Conservation (phyloP, 2,329 filamentous ascomycete species). For the Ustulina deusta region DNA sequence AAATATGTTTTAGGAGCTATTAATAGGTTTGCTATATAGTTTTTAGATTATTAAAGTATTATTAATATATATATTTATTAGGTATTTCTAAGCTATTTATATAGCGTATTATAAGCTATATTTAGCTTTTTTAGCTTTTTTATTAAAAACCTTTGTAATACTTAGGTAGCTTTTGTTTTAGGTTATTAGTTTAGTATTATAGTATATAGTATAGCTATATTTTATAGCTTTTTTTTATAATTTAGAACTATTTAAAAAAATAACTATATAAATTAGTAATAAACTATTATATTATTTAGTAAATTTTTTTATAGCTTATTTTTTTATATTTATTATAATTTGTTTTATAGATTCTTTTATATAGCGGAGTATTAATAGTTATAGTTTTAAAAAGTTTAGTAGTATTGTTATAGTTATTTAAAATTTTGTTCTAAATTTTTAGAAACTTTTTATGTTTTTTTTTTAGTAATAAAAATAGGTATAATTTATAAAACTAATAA, state of each 20-base stretch:
- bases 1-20: background rate
- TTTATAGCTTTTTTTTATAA: background rate
- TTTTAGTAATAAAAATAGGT: conserved; percentile 1
- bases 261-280: background rate
- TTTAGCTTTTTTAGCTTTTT: background rate
- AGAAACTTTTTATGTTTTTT: background rate
- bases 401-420: background rate
- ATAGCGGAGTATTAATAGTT: background rate
- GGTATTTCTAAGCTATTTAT: background rate
- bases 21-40: background rate
- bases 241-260: background rate
- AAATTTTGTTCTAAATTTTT: background rate
- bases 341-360: background rate
- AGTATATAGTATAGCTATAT: background rate
- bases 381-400: background rate
- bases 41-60: background rate
- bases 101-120: background rate
- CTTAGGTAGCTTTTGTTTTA: background rate
- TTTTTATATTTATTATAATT: background rate
- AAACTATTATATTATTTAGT: background rate
- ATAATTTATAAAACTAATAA: background rate
- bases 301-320: background rate
- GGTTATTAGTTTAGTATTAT: background rate
- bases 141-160: background rate
- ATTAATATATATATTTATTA: background rate